Conservation (phyloP, 257 asterid species). For the Agastache rugosa region DNA sequence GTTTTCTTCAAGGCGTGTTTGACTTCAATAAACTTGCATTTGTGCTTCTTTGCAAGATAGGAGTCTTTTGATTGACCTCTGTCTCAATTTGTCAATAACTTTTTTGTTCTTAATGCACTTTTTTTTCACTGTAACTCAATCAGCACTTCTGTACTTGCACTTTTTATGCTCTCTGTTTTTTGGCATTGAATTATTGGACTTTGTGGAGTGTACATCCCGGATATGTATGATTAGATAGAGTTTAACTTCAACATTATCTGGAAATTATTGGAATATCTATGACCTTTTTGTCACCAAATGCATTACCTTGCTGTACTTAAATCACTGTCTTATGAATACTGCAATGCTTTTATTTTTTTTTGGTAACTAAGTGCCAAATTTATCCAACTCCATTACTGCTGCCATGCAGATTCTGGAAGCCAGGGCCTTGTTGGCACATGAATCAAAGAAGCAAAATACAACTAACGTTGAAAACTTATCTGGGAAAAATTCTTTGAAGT, state of each 20-base stretch:
- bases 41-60: conserved; percentile 1
- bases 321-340: background rate
- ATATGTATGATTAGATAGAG: background rate
- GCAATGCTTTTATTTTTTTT: background rate
- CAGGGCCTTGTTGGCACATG: conserved; percentile 68
- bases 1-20: background rate
- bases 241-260: background rate
- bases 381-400: conserved; percentile 27
- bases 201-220: background rate
- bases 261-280: no score
- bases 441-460: conserved; percentile 49
- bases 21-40: background rate
- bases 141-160: conserved; percentile 14
- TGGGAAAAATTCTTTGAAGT: conserved; percentile 36
- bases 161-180: background rate
- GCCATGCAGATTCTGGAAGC: conserved; percentile 71
- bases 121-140: background rate
- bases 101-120: background rate
- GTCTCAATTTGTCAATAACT: background rate
- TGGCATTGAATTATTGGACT: background rate
- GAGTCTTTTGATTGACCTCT: conserved; percentile 6
- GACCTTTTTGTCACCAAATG: background rate
- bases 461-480: conserved; percentile 42
- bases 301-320: background rate
- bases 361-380: background rate